Evolutionary conservation across 495 filamentous ascomycete species (phyloP), one percentile per base, ranked within the genome.

Genomic region (Haplographium delicatum): DNA sequence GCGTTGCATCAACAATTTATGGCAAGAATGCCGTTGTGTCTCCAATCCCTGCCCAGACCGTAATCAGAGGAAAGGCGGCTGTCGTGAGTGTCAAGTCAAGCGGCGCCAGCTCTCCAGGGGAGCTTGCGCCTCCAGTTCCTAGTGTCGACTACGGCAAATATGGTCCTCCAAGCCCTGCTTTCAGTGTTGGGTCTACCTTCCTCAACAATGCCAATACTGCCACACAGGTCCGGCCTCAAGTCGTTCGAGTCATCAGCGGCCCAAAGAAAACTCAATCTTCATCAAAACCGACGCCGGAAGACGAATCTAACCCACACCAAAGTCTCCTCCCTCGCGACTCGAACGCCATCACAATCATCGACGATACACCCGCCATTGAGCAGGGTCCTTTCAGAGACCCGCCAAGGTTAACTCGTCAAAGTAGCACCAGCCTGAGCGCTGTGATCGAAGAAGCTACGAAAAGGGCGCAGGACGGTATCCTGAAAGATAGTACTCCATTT

Each of bases 1-100:
- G 85, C 64, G 85, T 98, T 51, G 91, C 89, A 0, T 95, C 91
- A 11, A 96, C 91, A 3, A 86, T 94, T 25, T 96, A 95, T 65
- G 81, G 89, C 54, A 87, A 88, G 70, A 86, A 90, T 56, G 89
- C 88, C 28, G 79, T 94, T 42, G 79, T 95, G 37, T 82, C 80
- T 42, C 83, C 86, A 3, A 68, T 88, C 24, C 89, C 90, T 0
- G 89, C 90, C 0, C 88, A 90, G 56, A 90, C 89, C 38, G 85
- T 85, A 47, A 82, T 86, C 54, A 81, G 89, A 53, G 83, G 86
- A 41, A 91, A 89, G 62, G 90, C 94, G 13, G 87, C 85, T 39
- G 84, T 96, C 54, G 88, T 98, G 52, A 93, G 86, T 57, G 88
- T 96, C 44, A 89, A 85, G 64, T 85, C 80, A 57, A 72, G 72